Percentiles rank a stretch among this genome's conserved stretches.
These are phyloP conservation scores for Secale cereale DNA, from an alignment of 176 grass and related monocot species.

Conservation along the genomic window DNA sequence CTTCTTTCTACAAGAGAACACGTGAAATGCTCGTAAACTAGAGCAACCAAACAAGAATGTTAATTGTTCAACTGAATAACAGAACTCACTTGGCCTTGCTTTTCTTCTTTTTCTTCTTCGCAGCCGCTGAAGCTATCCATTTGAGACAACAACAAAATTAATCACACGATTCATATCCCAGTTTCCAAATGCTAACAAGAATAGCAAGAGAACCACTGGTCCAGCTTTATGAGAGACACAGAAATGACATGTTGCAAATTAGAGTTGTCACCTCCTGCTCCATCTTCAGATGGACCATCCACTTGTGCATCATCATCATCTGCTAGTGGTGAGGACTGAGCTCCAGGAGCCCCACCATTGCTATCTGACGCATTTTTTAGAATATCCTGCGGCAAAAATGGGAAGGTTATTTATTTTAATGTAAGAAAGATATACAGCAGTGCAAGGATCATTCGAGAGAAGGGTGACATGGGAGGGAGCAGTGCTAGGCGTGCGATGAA, in stretches of 20 bases:
- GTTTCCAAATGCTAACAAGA: neutral
- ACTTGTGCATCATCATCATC: slow-evolving; percentile 49
- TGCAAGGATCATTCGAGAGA: neutral
- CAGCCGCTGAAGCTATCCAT: slow-evolving; percentile 32
- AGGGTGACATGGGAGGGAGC: neutral
- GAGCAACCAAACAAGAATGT: slow-evolving; percentile 17
- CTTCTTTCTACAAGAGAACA: slow-evolving; percentile 61
- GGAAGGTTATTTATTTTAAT: neutral
- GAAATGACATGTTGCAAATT: slow-evolving; percentile 16
- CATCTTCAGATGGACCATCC: slow-evolving; percentile 47
- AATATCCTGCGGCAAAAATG: slow-evolving; percentile 6
- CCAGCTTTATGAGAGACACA: neutral
- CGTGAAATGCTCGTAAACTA: neutral
- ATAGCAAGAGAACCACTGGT: neutral
- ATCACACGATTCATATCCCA: neutral
- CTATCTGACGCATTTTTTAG: slow-evolving; percentile 13
- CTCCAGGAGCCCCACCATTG: slow-evolving; percentile 7
- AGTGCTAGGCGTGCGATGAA: too few relatives aligned
- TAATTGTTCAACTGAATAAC: slow-evolving; percentile 11
- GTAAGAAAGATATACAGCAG: neutral
- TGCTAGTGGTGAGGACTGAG: slow-evolving; percentile 34
- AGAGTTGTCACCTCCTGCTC: slow-evolving; percentile 43
- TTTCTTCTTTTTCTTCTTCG: slow-evolving; percentile 91
- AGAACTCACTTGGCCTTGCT: slow-evolving; percentile 62
- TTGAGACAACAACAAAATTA: slow-evolving; percentile 23